phyloP scores from a whole-genome alignment of 2,329 filamentous ascomycete species.

The Septoria petroselini region DNA sequence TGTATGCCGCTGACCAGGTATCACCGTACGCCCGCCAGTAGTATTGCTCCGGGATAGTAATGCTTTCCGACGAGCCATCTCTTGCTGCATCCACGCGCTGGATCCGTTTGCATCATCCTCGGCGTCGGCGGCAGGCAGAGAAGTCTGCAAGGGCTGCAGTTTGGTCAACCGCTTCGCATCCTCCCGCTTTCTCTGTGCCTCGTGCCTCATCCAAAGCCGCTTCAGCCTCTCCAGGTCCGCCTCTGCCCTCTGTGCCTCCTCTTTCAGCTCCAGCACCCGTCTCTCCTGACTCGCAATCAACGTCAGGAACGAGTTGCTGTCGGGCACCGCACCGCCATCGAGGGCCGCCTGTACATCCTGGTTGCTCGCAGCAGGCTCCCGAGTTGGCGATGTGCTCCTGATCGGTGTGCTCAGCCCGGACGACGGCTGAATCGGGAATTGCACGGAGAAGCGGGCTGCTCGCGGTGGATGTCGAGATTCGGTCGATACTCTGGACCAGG shows the following conservation, averaged over 20 bases:
- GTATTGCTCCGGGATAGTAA: conserved; percentile 53
- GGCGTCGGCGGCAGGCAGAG: conserved; percentile 37
- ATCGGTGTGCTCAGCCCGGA: conserved; percentile 33
- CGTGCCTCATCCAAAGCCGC: conserved; percentile 75
- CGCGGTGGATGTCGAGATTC: conserved; percentile 22
- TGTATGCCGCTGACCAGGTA: conserved; percentile 61
- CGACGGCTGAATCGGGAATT: conserved; percentile 50
- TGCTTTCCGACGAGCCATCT: conserved; percentile 71
- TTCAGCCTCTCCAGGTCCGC: conserved; percentile 72
- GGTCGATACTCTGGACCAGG: conserved; percentile 30
- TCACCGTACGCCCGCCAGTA: conserved; percentile 54
- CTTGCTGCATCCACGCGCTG: conserved; percentile 49
- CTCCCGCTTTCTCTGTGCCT: conserved; percentile 71
- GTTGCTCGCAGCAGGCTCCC: conserved; percentile 27
- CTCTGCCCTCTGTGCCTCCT: conserved; percentile 84
- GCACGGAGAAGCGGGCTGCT: conserved; percentile 49
- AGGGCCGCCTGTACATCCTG: conserved; percentile 12
- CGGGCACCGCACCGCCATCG: conserved; percentile 5
- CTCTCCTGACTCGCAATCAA: conserved; percentile 90
- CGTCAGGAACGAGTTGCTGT: conserved; percentile 65
- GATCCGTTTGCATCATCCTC: conserved; percentile 49
- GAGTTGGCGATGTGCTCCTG: conserved; percentile 37
- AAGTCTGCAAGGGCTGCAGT: conserved; percentile 53
- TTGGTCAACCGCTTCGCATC: conserved; percentile 61
- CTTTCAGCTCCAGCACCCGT: conserved; percentile 81